A percentile compares a stretch with the other conserved stretches of the same genome.
Evolutionary conservation across 495 filamentous ascomycete genomes (phyloP).

Genomic region (Podospora sp.): DNA sequence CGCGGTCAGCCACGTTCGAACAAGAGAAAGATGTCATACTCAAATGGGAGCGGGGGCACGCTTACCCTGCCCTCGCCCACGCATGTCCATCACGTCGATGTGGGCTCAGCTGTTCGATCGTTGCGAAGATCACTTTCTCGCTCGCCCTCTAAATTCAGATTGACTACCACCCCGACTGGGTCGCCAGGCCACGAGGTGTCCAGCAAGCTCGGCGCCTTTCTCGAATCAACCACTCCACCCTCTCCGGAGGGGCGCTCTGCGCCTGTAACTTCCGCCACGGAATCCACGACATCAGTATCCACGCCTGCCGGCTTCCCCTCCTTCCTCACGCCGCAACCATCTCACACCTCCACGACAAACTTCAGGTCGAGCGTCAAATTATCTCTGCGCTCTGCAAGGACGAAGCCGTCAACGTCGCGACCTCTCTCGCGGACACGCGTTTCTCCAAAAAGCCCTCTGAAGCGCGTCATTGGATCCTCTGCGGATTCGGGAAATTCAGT

Average conservation of each 20-base stretch:
- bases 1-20: slow-evolving; percentile 11
- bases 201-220: neutral
- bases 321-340: slow-evolving; percentile 34
- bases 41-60: slow-evolving; percentile 67
- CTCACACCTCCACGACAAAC: slow-evolving; percentile 34
- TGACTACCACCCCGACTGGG: slow-evolving; percentile 32
- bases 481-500: slow-evolving; percentile 70
- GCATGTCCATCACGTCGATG: slow-evolving; percentile 76
- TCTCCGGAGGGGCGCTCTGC: slow-evolving; percentile 14
- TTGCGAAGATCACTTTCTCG: slow-evolving; percentile 82
- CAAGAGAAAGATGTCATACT: slow-evolving; percentile 40
- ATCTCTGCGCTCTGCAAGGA: slow-evolving; percentile 54
- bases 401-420: slow-evolving; percentile 49
- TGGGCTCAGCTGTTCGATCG: slow-evolving; percentile 73
- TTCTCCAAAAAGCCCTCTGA: slow-evolving; percentile 74
- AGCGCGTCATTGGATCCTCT: slow-evolving; percentile 71
- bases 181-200: neutral
- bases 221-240: slow-evolving; percentile 21
- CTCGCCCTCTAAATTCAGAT: slow-evolving; percentile 81
- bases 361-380: slow-evolving; percentile 52
- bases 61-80: slow-evolving; percentile 83
- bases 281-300: slow-evolving; percentile 32
- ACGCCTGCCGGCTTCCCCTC: slow-evolving; percentile 26
- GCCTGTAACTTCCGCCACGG: slow-evolving; percentile 25
- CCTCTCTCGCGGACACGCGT: slow-evolving; percentile 55